Evolutionary conservation across 2,329 filamentous ascomycete species (phyloP), one percentile per base, ranked within the genome.

Genomic region (Trichoderma sp.): DNA sequence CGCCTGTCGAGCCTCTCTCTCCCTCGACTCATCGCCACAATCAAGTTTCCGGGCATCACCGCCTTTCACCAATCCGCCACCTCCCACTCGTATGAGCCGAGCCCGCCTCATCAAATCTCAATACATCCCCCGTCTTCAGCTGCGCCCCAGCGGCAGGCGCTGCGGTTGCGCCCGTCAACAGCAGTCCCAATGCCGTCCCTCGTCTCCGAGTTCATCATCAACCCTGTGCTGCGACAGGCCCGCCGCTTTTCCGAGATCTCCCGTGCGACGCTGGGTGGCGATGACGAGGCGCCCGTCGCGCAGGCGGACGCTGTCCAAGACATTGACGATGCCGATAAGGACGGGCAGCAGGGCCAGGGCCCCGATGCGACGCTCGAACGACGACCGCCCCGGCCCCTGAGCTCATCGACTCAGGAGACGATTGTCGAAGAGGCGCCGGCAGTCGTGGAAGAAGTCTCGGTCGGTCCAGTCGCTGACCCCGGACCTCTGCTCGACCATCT

Each of bases 121-220:
- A 52, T 17, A 19, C 24, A 43, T 51, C 48, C 48, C 59, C 60
- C 26, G 39, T 54, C 48, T 17, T 47, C 41, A 47, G 50, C 60
- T 55, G 48, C 60, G 47, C 48, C 48, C 45, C 48, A 45, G 59
- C 59, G 21, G 58, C 48, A 45, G 59, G 59, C 48, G 48, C 48
- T 45, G 39, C 39, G n/a, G 47, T 54, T 66, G 58, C 44, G 45
- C 45, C 64, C 41, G 30, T 47, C 64, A 41, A 28, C 51, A 41
- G n/a, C 47, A 45, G 26, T 34, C 30, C 70, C 70, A 72, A 89
- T 89, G 87, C 82, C 84, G 75, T 87, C 82, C 70, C 78, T 88
- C 71, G 86, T 89, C 62, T 83, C 85, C 72, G 84, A 88, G 67
- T 88, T 88, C 74, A 78, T 89, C 71, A 86, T 89, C 75, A 88